Evolutionary conservation across 164 flowering plant species (phyloP), one percentile per base, ranked within the genome.

Genomic region (Piper betle): DNA sequence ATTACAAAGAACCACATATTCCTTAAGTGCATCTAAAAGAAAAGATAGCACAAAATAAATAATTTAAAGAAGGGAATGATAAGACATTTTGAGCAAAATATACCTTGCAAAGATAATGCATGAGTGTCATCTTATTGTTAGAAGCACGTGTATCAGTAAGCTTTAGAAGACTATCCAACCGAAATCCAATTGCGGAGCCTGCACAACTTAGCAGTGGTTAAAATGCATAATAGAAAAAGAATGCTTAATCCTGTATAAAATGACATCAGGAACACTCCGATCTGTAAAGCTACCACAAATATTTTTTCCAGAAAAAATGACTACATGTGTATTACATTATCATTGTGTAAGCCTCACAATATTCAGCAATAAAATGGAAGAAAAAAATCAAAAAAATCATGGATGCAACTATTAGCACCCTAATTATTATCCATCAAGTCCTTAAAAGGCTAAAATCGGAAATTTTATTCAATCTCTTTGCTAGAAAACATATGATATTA

Each of bases 71-170:
- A 25, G 20, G 59, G 54, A 15, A 67, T 64, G 7, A 54, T 25
- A 8, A 3, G 63, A 63, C 37, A 46, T 39, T 39, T 40, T 13
- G 55, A 50, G 16, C 38, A 46, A 50, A 54, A 6, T 64, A 64
- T 71, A 88, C 96, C 93, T 88, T 86, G 63, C 96, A 86, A 66
- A 88, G 83, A 71, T 81, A 88, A 77, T 88, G 90, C 92, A 88
- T 86, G 33, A 86, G 88, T 43, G 92, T 88, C 90, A 84, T 88
- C 75, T 81, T 88, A 75, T 64, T 86, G 73, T 83, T 86, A 40
- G 90, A 62, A 69, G 92, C 88, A 74, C 96, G 96, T 8, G 96
- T 88, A 64, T 88, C 96, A 25, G 75, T 72, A 48, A 88, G 87
- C 74, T 88, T 88, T 59, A 86, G 69, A 68, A 88, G 89, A 71